Evolutionary conservation across 139 green algal species (phyloP).

Genomic region (Limnomonas spitsbergensis): DNA sequence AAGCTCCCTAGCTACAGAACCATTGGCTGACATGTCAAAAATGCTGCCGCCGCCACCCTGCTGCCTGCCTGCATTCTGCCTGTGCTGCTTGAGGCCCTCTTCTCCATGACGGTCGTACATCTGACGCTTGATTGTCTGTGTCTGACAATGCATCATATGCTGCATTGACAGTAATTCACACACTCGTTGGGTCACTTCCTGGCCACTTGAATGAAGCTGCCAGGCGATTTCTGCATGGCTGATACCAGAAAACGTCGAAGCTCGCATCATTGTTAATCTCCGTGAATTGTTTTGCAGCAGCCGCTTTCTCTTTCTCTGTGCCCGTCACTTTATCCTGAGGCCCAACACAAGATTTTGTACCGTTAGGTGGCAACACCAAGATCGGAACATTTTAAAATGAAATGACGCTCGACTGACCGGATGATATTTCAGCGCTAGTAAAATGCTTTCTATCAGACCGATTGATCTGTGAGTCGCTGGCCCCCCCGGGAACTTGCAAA

Average conservation of each 20-base stretch:
- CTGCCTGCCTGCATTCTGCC: constrained; percentile 39
- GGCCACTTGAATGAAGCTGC: background rate
- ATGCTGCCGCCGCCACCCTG: constrained; percentile 68
- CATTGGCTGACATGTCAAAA: constrained; percentile 73
- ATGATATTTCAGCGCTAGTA: background rate
- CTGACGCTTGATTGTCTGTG: constrained; percentile 73
- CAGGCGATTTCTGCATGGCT: too few relatives aligned
- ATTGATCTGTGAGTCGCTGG: background rate
- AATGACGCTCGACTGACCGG: background rate
- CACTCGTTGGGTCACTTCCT: background rate
- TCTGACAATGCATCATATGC: constrained; percentile 94
- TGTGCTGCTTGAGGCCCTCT: constrained; percentile 92
- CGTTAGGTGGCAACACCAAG: background rate
- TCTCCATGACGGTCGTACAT: constrained; percentile 97
- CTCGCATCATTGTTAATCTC: constrained; percentile 91
- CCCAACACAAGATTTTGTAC: background rate
- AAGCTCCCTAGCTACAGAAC: too few relatives aligned
- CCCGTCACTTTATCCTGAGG: constrained; percentile 85
- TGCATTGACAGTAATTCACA: constrained; percentile 27
- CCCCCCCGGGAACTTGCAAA: background rate
- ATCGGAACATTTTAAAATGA: background rate
- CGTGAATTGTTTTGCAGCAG: constrained; percentile 85
- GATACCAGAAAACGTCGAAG: too few relatives aligned
- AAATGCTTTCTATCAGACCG: background rate
- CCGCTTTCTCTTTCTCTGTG: constrained; percentile 78